A percentile compares a stretch with the other conserved stretches of the same genome.
Conservation (phyloP, 2,329 filamentous ascomycete species). For the Aspergillus ruber region DNA sequence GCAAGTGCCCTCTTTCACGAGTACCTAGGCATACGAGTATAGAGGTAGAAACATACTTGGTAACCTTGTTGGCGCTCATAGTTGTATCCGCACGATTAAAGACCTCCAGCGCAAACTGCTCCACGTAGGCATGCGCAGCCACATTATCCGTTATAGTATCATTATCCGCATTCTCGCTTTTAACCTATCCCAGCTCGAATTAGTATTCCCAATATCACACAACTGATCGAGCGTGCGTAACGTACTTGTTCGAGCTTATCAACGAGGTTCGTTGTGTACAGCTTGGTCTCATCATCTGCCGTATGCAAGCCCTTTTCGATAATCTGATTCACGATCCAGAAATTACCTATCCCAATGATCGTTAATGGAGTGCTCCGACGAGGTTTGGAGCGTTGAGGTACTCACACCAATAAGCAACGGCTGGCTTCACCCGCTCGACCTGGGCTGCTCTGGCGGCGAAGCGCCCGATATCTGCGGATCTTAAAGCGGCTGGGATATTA, state of each 20-base stretch:
- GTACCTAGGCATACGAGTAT: neutral
- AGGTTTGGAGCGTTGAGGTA: slow-evolving; percentile 14
- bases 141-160: slow-evolving; percentile 80
- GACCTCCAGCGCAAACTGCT: slow-evolving; percentile 86
- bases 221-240: slow-evolving; percentile 1
- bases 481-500: slow-evolving; percentile 64
- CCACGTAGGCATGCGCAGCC: slow-evolving; percentile 83
- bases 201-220: neutral
- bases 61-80: slow-evolving; percentile 75
- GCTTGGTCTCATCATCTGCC: slow-evolving; percentile 67
- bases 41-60: slow-evolving; percentile 49
- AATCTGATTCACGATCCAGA: slow-evolving; percentile 90
- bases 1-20: neutral
- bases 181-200: slow-evolving; percentile 48
- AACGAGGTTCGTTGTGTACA: slow-evolving; percentile 78
- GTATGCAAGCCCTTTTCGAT: slow-evolving; percentile 73
- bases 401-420: slow-evolving; percentile 92
- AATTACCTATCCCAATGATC: slow-evolving; percentile 57
- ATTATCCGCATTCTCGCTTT: slow-evolving; percentile 66
- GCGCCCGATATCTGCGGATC: slow-evolving; percentile 72
- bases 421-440: slow-evolving; percentile 76
- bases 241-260: slow-evolving; percentile 77
- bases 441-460: slow-evolving; percentile 80
- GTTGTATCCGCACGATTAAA: slow-evolving; percentile 78
- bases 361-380: neutral